Percentiles rank a stretch among this genome's conserved stretches.
These are phyloP conservation scores for Coemansia sp. DNA, from an alignment of 192 early-diverging fungal genomes.

Conservation along the genomic window DNA sequence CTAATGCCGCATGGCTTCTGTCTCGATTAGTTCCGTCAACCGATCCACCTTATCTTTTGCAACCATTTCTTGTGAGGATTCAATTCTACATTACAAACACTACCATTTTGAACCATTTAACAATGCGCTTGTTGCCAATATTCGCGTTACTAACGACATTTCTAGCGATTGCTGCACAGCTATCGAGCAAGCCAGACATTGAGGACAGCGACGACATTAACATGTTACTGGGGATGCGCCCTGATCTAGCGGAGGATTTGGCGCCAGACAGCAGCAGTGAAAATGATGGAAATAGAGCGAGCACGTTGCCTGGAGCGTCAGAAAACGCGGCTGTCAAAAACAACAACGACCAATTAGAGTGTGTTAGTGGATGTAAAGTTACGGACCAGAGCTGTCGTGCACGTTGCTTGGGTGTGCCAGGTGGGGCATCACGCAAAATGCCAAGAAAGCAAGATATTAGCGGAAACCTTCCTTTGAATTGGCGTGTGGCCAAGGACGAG, in stretches of 20 bases:
- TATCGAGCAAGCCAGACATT: not conserved
- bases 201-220: slow-evolving; percentile 21
- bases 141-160: not conserved
- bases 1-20: not conserved
- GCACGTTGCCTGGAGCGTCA: not conserved
- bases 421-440: slow-evolving; percentile 33
- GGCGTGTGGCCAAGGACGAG: slow-evolving; percentile 14
- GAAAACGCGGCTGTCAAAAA: not conserved
- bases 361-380: slow-evolving; percentile 21
- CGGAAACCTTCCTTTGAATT: slow-evolving; percentile 40
- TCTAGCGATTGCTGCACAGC: not conserved
- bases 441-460: slow-evolving; percentile 40
- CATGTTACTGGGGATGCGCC: slow-evolving; percentile 21
- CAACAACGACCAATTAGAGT: slow-evolving; percentile 15
- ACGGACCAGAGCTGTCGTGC: slow-evolving; percentile 47
- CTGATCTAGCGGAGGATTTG: slow-evolving; percentile 31
- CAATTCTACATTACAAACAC: not conserved
- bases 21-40: not conserved
- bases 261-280: not conserved
- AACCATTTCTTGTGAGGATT: not conserved
- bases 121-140: not conserved
- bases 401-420: slow-evolving; percentile 45
- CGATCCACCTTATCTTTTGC: not conserved
- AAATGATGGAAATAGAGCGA: not conserved
- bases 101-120: not conserved